Evolutionary conservation across 2,329 filamentous ascomycete species (phyloP).

Genomic region (Cryphonectria nitschkei): DNA sequence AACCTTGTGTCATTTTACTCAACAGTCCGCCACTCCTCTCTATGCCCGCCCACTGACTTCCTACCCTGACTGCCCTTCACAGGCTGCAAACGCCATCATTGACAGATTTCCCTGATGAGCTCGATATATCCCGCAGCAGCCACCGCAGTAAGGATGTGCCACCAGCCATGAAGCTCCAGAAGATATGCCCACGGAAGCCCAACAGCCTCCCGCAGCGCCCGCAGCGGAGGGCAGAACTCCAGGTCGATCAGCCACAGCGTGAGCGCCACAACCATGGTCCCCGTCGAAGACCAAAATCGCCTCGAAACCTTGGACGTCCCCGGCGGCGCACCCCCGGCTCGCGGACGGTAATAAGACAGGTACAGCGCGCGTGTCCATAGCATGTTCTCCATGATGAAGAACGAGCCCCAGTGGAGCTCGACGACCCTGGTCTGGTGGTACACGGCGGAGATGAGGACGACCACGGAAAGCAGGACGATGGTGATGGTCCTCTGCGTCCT

Average conservation of each 20-base stretch:
- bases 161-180: slow-evolving; percentile 66
- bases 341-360: slow-evolving; percentile 39
- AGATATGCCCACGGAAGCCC: slow-evolving; percentile 60
- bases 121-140: slow-evolving; percentile 51
- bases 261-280: slow-evolving; percentile 49
- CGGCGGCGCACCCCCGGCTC: slow-evolving; percentile 31
- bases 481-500: slow-evolving; percentile 39
- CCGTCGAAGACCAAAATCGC: slow-evolving; percentile 37
- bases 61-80: too few relatives aligned
- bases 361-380: slow-evolving; percentile 41
- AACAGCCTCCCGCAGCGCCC: slow-evolving; percentile 46
- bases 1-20: neutral
- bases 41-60: neutral
- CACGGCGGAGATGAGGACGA: slow-evolving; percentile 46
- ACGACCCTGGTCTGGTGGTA: slow-evolving; percentile 49
- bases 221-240: slow-evolving; percentile 53
- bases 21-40: neutral
- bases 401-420: slow-evolving; percentile 47
- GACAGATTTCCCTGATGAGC: slow-evolving; percentile 37
- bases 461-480: slow-evolving; percentile 44
- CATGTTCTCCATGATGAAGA: slow-evolving; percentile 39
- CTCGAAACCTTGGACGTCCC: slow-evolving; percentile 31
- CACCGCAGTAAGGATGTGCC: slow-evolving; percentile 63
- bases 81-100: neutral
- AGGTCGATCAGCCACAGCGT: slow-evolving; percentile 62